Conservation (phyloP, 495 filamentous ascomycete species). For the Annulohypoxylon bovei region DNA sequence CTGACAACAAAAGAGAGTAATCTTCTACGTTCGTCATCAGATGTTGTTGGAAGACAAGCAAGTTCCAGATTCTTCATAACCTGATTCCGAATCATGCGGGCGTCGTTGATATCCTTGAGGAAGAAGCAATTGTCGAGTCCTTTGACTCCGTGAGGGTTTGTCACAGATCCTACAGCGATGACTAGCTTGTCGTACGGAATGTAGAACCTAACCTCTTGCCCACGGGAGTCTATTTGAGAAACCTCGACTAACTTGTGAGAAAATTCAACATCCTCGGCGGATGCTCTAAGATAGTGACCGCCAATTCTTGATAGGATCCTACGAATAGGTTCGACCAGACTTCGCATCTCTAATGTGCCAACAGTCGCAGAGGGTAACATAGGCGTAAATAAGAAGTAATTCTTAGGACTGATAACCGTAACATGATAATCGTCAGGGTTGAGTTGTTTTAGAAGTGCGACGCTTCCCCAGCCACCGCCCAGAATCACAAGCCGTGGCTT, state of each 20-base stretch:
- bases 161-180: constrained; percentile 88
- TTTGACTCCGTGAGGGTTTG: constrained; percentile 95
- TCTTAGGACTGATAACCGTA: constrained; percentile 90
- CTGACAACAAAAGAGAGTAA: constrained; percentile 93
- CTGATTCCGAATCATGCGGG: constrained; percentile 84
- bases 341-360: constrained; percentile 89
- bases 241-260: constrained; percentile 91
- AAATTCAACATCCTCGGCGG: constrained; percentile 88
- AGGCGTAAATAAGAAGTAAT: constrained; percentile 97
- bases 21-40: constrained; percentile 86
- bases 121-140: constrained; percentile 95
- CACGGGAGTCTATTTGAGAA: constrained; percentile 73
- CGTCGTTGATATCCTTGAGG: constrained; percentile 93
- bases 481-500: constrained; percentile 93
- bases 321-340: constrained; percentile 91
- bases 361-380: constrained; percentile 98
- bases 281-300: constrained; percentile 90
- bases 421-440: constrained; percentile 92
- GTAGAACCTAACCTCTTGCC: constrained; percentile 83
- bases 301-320: constrained; percentile 78
- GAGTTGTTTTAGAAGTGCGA: constrained; percentile 89
- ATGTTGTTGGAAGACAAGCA: constrained; percentile 91
- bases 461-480: constrained; percentile 94
- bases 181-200: constrained; percentile 99
- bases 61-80: constrained; percentile 93